phyloP scores from a whole-genome alignment of 768 basidiomycete genomes.

The Hygrocybe punicea region DNA sequence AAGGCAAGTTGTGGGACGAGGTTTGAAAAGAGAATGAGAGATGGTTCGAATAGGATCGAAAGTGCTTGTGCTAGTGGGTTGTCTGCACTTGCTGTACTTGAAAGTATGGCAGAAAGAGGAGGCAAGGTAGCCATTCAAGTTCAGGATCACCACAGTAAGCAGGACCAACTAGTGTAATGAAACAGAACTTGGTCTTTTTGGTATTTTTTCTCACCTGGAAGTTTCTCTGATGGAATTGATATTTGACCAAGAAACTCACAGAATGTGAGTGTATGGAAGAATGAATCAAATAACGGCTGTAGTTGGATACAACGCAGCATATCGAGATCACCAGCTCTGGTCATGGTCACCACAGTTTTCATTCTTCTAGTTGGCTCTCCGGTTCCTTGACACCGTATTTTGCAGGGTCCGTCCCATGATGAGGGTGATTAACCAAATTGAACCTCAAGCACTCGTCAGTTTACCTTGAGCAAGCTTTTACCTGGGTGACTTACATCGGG shows the following conservation, averaged over 20 bases:
- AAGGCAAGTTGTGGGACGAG: constrained; percentile 51
- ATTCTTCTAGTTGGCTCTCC: background rate
- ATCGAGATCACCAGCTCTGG: background rate
- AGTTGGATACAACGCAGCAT: no score
- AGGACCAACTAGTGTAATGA: no score
- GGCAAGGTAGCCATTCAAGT: constrained; percentile 26
- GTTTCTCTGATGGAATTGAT: no score
- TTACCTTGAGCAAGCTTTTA: background rate
- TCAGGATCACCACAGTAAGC: no score
- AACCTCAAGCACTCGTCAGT: constrained; percentile 55
- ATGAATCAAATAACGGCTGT: no score
- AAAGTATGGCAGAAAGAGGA: constrained; percentile 31
- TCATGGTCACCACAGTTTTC: background rate
- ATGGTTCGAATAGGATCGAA: constrained; percentile 48
- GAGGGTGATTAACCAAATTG: constrained; percentile 88
- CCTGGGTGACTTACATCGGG: constrained; percentile 58
- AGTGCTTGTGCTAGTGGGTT: constrained; percentile 37
- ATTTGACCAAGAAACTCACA: no score
- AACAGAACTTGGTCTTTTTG: no score
- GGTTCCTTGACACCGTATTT: constrained; percentile 59
- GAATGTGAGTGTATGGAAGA: no score
- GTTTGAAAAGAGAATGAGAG: constrained; percentile 45
- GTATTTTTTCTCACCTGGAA: no score
- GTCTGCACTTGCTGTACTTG: constrained; percentile 26
- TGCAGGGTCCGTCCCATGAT: constrained; percentile 79